Percentiles rank a stretch among this genome's conserved stretches.
Evolutionary conservation across 192 early-diverging fungal genomes (phyloP).

Genomic region (Dissophora globulifera): DNA sequence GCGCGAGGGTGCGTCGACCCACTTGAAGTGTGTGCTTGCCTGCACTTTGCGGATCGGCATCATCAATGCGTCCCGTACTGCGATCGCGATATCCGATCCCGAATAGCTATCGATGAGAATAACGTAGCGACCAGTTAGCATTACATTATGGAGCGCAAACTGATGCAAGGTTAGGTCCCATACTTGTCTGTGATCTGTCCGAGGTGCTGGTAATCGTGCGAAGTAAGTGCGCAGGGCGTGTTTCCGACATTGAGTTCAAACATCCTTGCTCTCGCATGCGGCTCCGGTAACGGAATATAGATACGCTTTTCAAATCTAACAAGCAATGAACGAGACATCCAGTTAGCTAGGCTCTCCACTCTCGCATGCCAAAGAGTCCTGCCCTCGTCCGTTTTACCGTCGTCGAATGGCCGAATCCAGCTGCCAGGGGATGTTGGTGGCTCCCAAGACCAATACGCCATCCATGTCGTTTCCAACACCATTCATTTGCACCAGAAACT

Average conservation of each 20-base stretch:
- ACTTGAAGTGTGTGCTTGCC: conserved; percentile 91
- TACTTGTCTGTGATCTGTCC: conserved; percentile 88
- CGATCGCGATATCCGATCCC: conserved; percentile 95
- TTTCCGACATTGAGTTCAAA: conserved; percentile 93
- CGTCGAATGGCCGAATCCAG: conserved; percentile 93
- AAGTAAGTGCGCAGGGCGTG: conserved; percentile 82
- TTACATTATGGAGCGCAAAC: too few species aligned
- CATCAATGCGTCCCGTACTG: conserved; percentile 97
- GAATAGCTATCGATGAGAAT: conserved; percentile 70
- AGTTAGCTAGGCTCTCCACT: too few species aligned
- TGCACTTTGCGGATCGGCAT: conserved; percentile 97
- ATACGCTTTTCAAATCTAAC: conserved; percentile 95
- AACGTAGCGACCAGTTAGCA: not conserved
- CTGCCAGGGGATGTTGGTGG: conserved; percentile 98
- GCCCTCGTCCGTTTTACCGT: too few species aligned
- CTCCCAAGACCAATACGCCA: conserved; percentile 93
- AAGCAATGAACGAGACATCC: not conserved
- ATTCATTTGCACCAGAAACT: conserved; percentile 99
- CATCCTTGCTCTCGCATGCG: conserved; percentile 89
- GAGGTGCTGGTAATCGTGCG: conserved; percentile 78
- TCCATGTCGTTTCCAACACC: conserved; percentile 96
- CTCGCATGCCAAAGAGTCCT: too few species aligned
- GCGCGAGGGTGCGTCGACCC: conserved; percentile 70
- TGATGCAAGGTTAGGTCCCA: too few species aligned
- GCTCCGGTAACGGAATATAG: conserved; percentile 96